Evolutionary conservation across 257 asterid species (phyloP), one percentile per base, ranked within the genome.

Genomic region (Solanum ossicruentum): DNA sequence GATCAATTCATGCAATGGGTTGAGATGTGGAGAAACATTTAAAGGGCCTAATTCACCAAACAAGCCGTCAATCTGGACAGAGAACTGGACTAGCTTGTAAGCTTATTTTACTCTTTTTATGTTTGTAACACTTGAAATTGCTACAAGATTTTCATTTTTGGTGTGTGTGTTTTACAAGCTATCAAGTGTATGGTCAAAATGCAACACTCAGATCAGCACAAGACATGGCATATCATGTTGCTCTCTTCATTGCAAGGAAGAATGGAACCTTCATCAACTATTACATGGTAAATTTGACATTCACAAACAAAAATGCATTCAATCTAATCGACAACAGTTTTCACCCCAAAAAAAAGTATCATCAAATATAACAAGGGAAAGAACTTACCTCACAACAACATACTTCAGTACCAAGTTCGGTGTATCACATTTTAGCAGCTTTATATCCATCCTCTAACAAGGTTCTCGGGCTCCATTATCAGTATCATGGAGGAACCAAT

Each of bases 1-100:
- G 99, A 94, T 96, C 12, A 94, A 96, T 81, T 51, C 99, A 23
- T 96, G 99, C 89, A 96, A 96, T 86, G 98, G 99, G 71, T 20
- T 85, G 90, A 91, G 3, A 60, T 96, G 99, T 83, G 99, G 94
- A 21, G 97, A 93, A 65, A 94, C 98, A 87, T 94, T 93, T 85
- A 89, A 83, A 3, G 98, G 98, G 32, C 99, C 99, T n/a, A 96
- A 96, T 88, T 90, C 98, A 51, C 95, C 98, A 86, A 91, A 91
- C 43, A 96, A 96, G 84, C 98, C 99, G 26, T 96, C 98, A 5
- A 67, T 94, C 16, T 96, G 99, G 99, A 96, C 99, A 41, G 99
- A 96, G 90, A 92, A 94, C 84, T 96, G 99, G 99, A 96, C 99
- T 16, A 96, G 93, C 85, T 92, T 88, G 99, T 96, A 91, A 93